A percentile compares a stretch with the other conserved stretches of the same genome.
Evolutionary conservation across 768 basidiomycete genomes (phyloP).

Genomic region (Suillus weaverae): DNA sequence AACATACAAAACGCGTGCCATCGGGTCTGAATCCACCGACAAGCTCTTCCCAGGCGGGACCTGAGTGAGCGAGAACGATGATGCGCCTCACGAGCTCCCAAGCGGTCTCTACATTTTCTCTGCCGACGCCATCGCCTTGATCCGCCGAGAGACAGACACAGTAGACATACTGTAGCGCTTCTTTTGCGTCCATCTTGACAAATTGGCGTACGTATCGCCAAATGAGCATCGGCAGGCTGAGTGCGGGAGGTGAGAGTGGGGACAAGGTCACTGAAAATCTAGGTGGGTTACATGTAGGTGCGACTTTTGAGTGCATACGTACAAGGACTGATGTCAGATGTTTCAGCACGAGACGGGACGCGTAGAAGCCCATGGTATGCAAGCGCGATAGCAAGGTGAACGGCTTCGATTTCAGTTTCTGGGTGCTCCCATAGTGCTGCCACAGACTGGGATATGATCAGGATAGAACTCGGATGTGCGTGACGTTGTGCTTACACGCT

Average conservation of each 20-base stretch:
- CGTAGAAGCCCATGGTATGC: constrained; percentile 92
- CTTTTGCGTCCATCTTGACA: constrained; percentile 88
- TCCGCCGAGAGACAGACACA: constrained; percentile 79
- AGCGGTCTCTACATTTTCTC: constrained; percentile 78
- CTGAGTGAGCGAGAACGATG: constrained; percentile 75
- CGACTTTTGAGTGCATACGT: constrained; percentile 30
- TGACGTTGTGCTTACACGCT: constrained; percentile 56
- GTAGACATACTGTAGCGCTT: constrained; percentile 94
- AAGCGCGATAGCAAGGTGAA: constrained; percentile 89
- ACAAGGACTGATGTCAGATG: constrained; percentile 84
- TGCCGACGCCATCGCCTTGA: constrained; percentile 67
- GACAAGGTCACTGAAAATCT: constrained; percentile 60
- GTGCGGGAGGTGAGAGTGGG: constrained; percentile 64
- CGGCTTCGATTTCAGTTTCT: constrained; percentile 88
- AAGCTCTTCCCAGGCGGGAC: constrained; percentile 87
- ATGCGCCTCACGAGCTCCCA: constrained; percentile 81
- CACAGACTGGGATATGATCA: constrained; percentile 61
- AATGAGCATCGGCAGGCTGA: constrained; percentile 81
- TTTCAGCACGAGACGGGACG: constrained; percentile 77
- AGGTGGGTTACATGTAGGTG: neutral
- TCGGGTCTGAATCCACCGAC: constrained; percentile 92
- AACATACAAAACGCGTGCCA: constrained; percentile 82
- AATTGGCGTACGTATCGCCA: constrained; percentile 95
- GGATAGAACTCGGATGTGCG: neutral
- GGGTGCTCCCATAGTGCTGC: constrained; percentile 86